Percentiles rank a stretch among this genome's conserved stretches.
Conservation (phyloP, 2,329 filamentous ascomycete species). For the Fusarium abutilonis region DNA sequence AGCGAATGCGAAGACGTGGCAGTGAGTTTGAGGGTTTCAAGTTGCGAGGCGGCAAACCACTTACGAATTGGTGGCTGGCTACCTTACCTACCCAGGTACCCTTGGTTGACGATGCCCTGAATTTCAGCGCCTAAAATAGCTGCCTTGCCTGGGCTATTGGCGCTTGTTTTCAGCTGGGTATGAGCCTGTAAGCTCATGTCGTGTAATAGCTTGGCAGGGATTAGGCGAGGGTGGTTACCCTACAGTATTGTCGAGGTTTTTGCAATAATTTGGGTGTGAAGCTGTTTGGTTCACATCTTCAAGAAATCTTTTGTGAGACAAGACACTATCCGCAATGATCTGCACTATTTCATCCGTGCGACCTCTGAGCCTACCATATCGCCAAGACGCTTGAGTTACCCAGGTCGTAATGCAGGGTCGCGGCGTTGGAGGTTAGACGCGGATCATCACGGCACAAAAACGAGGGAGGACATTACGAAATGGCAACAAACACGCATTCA, state of each 20-base stretch:
- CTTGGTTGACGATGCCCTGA: constrained; percentile 31
- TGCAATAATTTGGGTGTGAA: background rate
- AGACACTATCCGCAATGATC: too few species aligned
- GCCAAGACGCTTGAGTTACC: too few species aligned
- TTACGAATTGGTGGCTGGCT: too few species aligned
- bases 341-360: too few species aligned
- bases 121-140: constrained; percentile 22
- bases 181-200: constrained; percentile 36
- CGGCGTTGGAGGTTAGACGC: background rate
- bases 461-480: background rate
- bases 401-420: constrained; percentile 17
- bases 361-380: too few species aligned
- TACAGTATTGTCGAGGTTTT: constrained; percentile 3
- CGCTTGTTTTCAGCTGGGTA: constrained; percentile 28
- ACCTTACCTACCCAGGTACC: constrained; percentile 11
- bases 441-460: constrained; percentile 3
- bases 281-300: background rate
- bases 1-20: constrained; percentile 11
- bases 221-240: constrained; percentile 15
- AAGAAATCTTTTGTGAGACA: background rate
- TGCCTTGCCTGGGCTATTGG: too few species aligned
- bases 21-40: constrained; percentile 14
- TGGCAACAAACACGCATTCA: too few species aligned
- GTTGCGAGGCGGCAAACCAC: constrained; percentile 2
- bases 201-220: background rate